Base-by-base conservation (phyloP, 805 yeast genomes). In the Nakazawaea pomicola region DNA sequence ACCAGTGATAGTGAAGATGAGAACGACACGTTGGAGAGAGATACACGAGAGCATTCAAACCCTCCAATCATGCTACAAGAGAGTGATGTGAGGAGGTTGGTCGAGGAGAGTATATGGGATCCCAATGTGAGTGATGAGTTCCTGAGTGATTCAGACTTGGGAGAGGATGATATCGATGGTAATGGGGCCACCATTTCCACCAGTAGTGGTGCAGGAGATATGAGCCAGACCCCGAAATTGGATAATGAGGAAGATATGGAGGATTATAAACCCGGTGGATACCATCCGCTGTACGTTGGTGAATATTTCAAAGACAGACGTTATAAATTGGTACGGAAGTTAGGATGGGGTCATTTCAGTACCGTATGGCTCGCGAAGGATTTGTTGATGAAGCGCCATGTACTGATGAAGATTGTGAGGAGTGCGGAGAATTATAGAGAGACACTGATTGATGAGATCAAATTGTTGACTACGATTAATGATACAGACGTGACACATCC, bases 261-360 rank as follows among this genome's bases (percentile, higher is more conserved):
- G 43, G 99, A 93, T 62, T 93, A 93, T 61, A 78, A 78, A 44
- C 78, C 80, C 8, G 98, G 98, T 18, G 99, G 99, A 0, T 93
- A 93, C 59, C 99, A 93, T 56, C 96, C 99, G 0, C 93, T 95
- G 10, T 78, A 64, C 49, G 78, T 88, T 37, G 98, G 98, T 5
- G 99, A 95, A 58, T 62, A 63, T 17, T 91, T 83, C 61, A 84
- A 87, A 52, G 69, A 83, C 42, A 53, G 50, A 7, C 76, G 85
- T 45, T 93, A 93, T 58, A 70, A 80, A 1, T 62, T 93, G 36
- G 90, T 86, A 23, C 76, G 98, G 46, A 93, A 93, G 57, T 68
- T 93, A 4, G 99, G 99, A 0, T 93, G 99, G 99, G 99, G 99
- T 27, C 97, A 93, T 62, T 93, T 93, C 57, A 83, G 95, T 20